These are phyloP conservation scores for Rosa chinensis DNA, from an alignment of 306 rosid species.

Conservation along the genomic window DNA sequence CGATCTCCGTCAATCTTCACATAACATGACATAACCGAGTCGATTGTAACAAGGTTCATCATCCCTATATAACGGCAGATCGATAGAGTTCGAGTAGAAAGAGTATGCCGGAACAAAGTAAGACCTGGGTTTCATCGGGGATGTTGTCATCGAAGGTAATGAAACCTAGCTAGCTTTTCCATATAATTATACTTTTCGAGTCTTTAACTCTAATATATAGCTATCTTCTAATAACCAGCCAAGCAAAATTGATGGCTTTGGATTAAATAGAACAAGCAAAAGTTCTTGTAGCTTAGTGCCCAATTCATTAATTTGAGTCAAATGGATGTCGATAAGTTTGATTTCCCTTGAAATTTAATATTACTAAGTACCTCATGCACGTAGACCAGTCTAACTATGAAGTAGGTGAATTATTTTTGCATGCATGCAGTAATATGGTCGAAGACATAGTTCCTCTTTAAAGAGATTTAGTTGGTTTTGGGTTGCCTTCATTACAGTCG, in stretches of 20 bases:
- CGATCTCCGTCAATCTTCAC: neutral
- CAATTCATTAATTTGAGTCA: neutral
- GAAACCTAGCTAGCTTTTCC: neutral
- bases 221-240: neutral
- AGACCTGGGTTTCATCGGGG: slow-evolving; percentile 41
- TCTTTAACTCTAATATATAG: neutral
- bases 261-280: neutral
- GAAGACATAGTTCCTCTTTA: neutral
- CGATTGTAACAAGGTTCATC: slow-evolving; percentile 26
- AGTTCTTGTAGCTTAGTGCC: neutral
- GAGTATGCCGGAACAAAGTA: slow-evolving; percentile 27
- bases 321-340: neutral
- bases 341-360: neutral
- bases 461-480: neutral
- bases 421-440: neutral
- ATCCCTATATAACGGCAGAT: neutral
- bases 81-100: neutral
- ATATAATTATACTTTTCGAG: neutral
- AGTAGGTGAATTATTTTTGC: neutral
- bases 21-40: neutral
- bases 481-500: neutral
- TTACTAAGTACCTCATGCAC: neutral
- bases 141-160: slow-evolving; percentile 30
- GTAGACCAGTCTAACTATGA: neutral
- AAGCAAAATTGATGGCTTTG: neutral